These are phyloP conservation scores for Flaveria floridana DNA, from an alignment of 140 eudicot genomes.

Conservation along the genomic window DNA sequence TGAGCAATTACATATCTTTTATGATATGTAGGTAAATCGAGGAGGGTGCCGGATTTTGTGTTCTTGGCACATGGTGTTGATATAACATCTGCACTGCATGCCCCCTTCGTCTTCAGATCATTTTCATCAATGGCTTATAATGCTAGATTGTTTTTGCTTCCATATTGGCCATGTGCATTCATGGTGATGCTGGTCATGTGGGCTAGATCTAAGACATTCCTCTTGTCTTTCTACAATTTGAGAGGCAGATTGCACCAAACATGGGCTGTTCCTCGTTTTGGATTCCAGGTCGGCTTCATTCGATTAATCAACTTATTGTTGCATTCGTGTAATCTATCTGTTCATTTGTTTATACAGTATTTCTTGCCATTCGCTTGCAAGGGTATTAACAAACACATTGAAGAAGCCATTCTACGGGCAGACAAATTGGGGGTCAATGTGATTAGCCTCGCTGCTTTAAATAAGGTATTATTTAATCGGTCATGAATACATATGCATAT, in stretches of 20 bases:
- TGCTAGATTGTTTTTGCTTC: constrained; percentile 45
- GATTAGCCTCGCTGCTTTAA: constrained; percentile 91
- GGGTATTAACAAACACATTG: constrained; percentile 84
- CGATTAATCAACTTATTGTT: background rate
- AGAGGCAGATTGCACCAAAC: constrained; percentile 72
- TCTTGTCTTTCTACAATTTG: constrained; percentile 58
- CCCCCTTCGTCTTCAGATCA: constrained; percentile 55
- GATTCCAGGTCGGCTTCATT: constrained; percentile 68
- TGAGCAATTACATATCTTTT: too few relatives aligned
- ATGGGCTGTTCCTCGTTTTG: constrained; percentile 87
- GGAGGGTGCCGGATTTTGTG: constrained; percentile 69
- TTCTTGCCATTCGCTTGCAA: constrained; percentile 87
- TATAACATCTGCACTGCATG: constrained; percentile 61
- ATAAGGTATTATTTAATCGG: constrained; percentile 52
- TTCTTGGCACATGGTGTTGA: constrained; percentile 89
- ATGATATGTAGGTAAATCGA: constrained; percentile 30
- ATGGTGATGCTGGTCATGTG: constrained; percentile 69
- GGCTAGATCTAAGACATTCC: constrained; percentile 80
- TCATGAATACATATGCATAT: background rate
- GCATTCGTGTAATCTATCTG: background rate
- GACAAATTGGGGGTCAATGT: constrained; percentile 82
- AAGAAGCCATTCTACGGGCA: constrained; percentile 89
- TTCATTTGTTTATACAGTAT: constrained; percentile 46
- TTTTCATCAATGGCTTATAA: constrained; percentile 51
- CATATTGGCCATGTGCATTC: constrained; percentile 45